Evolutionary conservation across 306 rosid genomes (phyloP), one percentile per base, ranked within the genome.

Genomic region (Quercus parvula): DNA sequence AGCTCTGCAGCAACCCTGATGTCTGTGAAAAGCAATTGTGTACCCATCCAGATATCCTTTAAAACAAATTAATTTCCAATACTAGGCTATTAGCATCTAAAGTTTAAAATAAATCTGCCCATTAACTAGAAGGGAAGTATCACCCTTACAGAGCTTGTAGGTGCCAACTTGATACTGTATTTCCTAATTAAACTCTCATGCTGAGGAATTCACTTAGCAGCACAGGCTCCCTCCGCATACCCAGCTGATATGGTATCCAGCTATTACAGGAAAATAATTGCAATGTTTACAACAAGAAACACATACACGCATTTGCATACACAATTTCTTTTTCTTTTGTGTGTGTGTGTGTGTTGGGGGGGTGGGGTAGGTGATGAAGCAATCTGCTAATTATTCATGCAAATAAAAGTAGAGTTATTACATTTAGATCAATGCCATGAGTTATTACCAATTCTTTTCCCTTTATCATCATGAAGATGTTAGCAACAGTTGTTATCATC

Each of bases 31-130:
- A 90, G 97, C 84, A 92, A 87, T 49, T 71, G 74, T 49, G 91
- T 92, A 38, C 92, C 97, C 91, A 87, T 88, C 90, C 85, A 84
- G 56, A 77, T 22, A 75, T 90, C 91, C 97, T 92, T 83, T 61
- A 56, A 79, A 84, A 27, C 56, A 84, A 58, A 68, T 58, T 24
- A 81, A 74, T 77, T 75, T 70, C 68, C 54, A 67, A 35, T 64
- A 78, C 15, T 49, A 49, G 54, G 54, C 54, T 49, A 49, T 87
- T 77, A 84, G 82, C 77, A 69, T 68, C 81, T 28, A 51, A 55
- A 6, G 8, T 66, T 71, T 75, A 41, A 15, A n/a, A 70, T 10
- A 75, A 51, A 17, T 81, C 44, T 35, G 52, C 44, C 41, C 6
- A 64, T 71, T 30, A 44, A 25, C 62, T 52, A 76, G 68, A 77